Conservation (phyloP, 306 rosid genomes). For the Dalbergia cochinchinensis region DNA sequence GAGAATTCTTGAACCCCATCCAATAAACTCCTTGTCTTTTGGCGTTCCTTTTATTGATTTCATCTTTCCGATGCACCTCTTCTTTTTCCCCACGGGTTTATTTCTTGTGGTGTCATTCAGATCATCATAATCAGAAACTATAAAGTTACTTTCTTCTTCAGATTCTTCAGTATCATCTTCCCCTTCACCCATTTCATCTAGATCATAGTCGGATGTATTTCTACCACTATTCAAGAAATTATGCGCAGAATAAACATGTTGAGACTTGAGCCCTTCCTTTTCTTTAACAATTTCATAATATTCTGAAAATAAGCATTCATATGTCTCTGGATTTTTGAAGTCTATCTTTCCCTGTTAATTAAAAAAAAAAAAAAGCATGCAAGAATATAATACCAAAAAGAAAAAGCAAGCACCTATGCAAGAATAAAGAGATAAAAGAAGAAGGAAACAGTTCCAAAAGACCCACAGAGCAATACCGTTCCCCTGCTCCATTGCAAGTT, state of each 20-base stretch:
- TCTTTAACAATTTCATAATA: conserved; percentile 63
- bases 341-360: conserved; percentile 62
- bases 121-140: conserved; percentile 63
- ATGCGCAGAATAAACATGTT: conserved; percentile 47
- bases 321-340: conserved; percentile 61
- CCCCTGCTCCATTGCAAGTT: background rate
- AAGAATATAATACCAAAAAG: background rate
- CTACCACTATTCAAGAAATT: conserved; percentile 52
- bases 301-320: conserved; percentile 62
- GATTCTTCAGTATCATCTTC: conserved; percentile 52
- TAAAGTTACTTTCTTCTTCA: conserved; percentile 52
- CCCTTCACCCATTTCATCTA: conserved; percentile 43
- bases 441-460: background rate
- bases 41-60: conserved; percentile 49
- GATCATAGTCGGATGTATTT: conserved; percentile 46
- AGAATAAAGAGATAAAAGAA: conserved; percentile 36
- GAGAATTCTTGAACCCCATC: conserved; percentile 77
- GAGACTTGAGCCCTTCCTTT: conserved; percentile 63
- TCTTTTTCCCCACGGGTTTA: conserved; percentile 49
- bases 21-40: conserved; percentile 63
- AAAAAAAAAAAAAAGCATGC: conserved; percentile 16
- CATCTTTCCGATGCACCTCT: conserved; percentile 44
- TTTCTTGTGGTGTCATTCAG: conserved; percentile 44
- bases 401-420: background rate
- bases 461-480: conserved; percentile 29